Percentiles rank a stretch among this genome's conserved stretches.
Conservation (phyloP, 352 stramenopile genomes). For the Chrysophaeum taylorii region DNA sequence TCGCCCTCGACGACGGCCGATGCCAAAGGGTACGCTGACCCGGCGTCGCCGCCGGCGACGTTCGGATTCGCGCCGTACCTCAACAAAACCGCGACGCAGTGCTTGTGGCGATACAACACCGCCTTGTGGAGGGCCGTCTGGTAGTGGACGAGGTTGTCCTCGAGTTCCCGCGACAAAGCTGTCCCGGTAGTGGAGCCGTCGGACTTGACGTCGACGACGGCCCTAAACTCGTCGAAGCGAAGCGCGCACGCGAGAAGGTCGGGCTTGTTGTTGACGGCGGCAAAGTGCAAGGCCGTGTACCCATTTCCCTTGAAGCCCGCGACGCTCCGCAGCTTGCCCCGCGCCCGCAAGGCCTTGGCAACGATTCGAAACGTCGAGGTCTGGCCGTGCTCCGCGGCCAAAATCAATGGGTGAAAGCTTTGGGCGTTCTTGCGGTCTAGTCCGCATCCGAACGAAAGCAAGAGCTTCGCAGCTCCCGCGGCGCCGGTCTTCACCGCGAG, state of each 20-base stretch:
- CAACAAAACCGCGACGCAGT: not conserved
- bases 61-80: not conserved
- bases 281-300: not conserved
- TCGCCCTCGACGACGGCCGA: not conserved
- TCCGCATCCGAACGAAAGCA: not conserved
- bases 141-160: too few species aligned
- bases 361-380: not conserved
- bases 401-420: not conserved
- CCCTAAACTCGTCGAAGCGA: not conserved
- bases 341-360: not conserved
- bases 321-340: not conserved
- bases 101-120: not conserved
- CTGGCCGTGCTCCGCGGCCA: not conserved
- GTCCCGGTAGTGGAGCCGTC: too few species aligned
- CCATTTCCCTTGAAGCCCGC: not conserved
- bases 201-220: too few species aligned
- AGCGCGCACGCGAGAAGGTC: not conserved
- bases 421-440: not conserved
- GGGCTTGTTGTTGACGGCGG: not conserved
- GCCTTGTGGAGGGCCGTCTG: not conserved
- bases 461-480: not conserved
- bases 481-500: not conserved
- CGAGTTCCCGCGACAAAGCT: too few species aligned
- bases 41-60: not conserved
- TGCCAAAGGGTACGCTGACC: not conserved